Evolutionary conservation across 768 basidiomycete genomes (phyloP).

Genomic region (Chiua virens): DNA sequence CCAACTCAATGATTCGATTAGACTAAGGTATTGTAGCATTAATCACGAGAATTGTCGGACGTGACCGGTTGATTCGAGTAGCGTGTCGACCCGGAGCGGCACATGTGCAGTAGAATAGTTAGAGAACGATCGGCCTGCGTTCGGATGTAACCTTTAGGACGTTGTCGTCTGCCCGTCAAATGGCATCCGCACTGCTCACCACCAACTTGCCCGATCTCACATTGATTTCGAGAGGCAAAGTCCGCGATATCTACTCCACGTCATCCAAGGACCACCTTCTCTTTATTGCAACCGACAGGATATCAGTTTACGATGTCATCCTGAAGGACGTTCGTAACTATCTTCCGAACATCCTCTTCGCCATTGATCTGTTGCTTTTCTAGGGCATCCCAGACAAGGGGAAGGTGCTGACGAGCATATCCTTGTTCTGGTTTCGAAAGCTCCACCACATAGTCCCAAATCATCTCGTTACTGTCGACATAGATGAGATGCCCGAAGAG

Average conservation of each 20-base stretch:
- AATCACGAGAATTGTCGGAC: constrained; percentile 4
- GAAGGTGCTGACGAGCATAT: constrained; percentile 83
- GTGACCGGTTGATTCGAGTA: constrained; percentile 4
- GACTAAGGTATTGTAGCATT: constrained; percentile 19
- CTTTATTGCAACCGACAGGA: constrained; percentile 94
- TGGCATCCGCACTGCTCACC: constrained; percentile 44
- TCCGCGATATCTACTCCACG: constrained; percentile 88
- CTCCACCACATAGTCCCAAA: constrained; percentile 80
- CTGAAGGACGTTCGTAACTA: constrained; percentile 75
- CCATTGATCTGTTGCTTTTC: background rate
- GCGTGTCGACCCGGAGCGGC: constrained; percentile 16
- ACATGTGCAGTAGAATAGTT: background rate
- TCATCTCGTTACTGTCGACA: constrained; percentile 78
- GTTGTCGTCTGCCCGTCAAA: constrained; percentile 3
- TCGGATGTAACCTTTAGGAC: background rate
- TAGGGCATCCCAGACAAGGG: constrained; percentile 97
- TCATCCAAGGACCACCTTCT: constrained; percentile 72
- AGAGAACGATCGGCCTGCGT: background rate
- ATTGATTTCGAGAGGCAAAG: constrained; percentile 88
- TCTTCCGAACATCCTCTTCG: background rate
- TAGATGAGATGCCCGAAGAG: constrained; percentile 82
- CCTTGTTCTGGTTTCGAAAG: constrained; percentile 93
- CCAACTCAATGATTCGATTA: constrained; percentile 3
- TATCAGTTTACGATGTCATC: constrained; percentile 96
- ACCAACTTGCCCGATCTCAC: constrained; percentile 61